Percentiles rank a stretch among this genome's conserved stretches.
Conservation (phyloP, 202 grass and related monocot genomes). For the Panicum hallii region DNA sequence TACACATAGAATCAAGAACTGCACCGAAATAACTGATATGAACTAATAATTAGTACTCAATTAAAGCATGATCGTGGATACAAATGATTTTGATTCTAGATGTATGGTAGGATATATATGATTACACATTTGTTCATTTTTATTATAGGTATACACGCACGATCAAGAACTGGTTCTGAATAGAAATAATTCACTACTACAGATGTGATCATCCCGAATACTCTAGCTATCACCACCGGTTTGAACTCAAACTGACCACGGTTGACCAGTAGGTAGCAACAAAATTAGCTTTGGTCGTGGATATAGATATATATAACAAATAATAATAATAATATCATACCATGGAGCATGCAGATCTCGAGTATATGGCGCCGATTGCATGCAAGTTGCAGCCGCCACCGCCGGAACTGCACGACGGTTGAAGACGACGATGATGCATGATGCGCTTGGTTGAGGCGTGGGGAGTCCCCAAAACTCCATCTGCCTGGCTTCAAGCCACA, state of each 20-base stretch:
- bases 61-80: no score
- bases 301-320: background rate
- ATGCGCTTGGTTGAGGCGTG: background rate
- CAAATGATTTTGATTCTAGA: no score
- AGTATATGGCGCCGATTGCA: background rate
- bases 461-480: background rate
- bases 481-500: constrained; percentile 18
- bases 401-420: background rate
- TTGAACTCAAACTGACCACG: no score
- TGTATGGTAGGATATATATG: background rate
- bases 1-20: no score
- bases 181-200: no score
- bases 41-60: no score
- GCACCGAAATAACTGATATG: background rate
- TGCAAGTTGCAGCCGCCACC: constrained; percentile 9
- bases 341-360: background rate
- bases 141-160: background rate
- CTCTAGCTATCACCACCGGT: no score
- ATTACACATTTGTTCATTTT: background rate
- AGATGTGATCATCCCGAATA: no score
- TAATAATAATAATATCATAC: background rate
- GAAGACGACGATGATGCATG: background rate
- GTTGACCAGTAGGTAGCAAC: no score
- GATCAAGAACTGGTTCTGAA: background rate
- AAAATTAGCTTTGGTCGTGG: background rate